Evolutionary conservation across 2,329 filamentous ascomycete species (phyloP).

Genomic region (Diaporthe aspalathi): DNA sequence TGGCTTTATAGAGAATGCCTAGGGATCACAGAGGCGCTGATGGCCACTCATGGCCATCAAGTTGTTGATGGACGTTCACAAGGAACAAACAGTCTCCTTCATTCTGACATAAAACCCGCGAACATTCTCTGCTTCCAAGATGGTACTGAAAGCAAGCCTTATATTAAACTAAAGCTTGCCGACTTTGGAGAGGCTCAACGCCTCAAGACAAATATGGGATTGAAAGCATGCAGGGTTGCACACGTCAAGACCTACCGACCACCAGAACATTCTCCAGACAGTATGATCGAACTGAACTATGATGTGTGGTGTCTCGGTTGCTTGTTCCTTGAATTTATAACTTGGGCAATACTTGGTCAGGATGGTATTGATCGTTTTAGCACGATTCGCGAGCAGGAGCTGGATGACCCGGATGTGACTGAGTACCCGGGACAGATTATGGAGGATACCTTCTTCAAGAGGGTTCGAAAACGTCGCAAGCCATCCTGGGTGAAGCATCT

Average conservation of each 20-base stretch:
- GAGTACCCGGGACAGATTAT: background rate
- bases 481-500: too few relatives aligned
- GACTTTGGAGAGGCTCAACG: conserved; percentile 9
- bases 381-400: background rate
- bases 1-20: background rate
- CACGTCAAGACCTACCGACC: conserved; percentile 4
- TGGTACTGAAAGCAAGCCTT: accelerated
- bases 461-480: too few relatives aligned
- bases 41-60: background rate
- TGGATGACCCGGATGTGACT: background rate
- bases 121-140: conserved; percentile 12
- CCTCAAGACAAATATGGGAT: accelerated
- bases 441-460: conserved; percentile 13
- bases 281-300: background rate
- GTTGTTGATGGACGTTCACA: accelerated
- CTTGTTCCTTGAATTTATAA: background rate
- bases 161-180: background rate
- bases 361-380: background rate
- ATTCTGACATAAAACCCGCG: conserved; percentile 4
- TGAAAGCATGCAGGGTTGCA: background rate
- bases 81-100: background rate
- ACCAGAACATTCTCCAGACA: background rate
- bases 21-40: background rate
- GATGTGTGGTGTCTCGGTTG: conserved; percentile 25
- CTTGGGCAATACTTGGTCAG: background rate